Evolutionary conservation across 2,329 filamentous ascomycete species (phyloP).

Genomic region (Tolypocladium capitatum): DNA sequence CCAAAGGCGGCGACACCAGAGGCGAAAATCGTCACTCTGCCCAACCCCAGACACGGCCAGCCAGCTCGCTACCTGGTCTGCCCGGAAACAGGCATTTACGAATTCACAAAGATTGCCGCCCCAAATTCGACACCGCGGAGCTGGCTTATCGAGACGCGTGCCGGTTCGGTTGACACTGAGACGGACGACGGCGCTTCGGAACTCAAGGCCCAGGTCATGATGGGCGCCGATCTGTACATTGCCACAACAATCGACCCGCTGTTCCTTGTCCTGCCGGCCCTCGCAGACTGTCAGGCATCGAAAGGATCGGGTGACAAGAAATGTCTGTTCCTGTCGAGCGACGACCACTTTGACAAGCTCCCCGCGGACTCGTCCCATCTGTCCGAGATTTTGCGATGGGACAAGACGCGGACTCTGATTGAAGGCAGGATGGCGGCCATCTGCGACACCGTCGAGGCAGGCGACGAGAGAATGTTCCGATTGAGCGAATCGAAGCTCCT

Average conservation of each 20-base stretch:
- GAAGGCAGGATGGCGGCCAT: constrained; percentile 54
- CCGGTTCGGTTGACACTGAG: constrained; percentile 7
- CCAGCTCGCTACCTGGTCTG: constrained; percentile 50
- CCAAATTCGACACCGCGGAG: constrained; percentile 43
- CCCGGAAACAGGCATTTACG: constrained; percentile 48
- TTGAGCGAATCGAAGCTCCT: constrained; percentile 61
- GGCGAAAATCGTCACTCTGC: constrained; percentile 45
- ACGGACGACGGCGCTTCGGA: constrained; percentile 7
- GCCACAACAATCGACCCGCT: constrained; percentile 75
- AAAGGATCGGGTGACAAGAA: constrained; percentile 36
- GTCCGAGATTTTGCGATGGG: constrained; percentile 38
- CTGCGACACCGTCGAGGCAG: constrained; percentile 73
- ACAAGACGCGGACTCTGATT: constrained; percentile 35
- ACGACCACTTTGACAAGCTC: constrained; percentile 59
- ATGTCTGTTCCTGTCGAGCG: constrained; percentile 52
- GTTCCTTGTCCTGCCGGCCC: constrained; percentile 67
- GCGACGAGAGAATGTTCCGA: constrained; percentile 75
- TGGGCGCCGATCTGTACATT: constrained; percentile 62
- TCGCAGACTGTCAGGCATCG: constrained; percentile 33
- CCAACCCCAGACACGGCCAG: constrained; percentile 41
- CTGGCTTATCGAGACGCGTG: constrained; percentile 41
- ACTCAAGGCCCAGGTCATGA: constrained; percentile 31
- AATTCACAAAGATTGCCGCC: constrained; percentile 45
- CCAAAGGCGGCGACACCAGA: constrained; percentile 39
- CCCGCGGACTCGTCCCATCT: constrained; percentile 43